Conservation (phyloP, 2,329 filamentous ascomycete genomes). For the Moelleriella libera region DNA sequence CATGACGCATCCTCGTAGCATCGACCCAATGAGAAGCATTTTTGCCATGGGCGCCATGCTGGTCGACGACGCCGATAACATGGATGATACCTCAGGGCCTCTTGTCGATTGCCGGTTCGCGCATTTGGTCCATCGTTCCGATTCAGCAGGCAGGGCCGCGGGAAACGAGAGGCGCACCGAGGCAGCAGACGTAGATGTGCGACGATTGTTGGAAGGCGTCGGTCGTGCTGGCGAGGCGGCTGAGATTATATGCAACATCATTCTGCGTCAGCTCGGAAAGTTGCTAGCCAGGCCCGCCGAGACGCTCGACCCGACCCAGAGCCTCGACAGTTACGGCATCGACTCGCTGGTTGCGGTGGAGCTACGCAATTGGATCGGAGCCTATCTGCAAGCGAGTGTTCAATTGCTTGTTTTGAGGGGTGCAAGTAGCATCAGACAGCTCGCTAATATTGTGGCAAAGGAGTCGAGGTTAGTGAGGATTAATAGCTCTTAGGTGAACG, state of each 20-base stretch:
- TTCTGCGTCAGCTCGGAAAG: slow-evolving; percentile 11
- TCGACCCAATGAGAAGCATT: not conserved
- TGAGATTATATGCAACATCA: slow-evolving; percentile 6
- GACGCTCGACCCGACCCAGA: slow-evolving; percentile 11
- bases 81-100: not conserved
- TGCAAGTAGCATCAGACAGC: slow-evolving; percentile 10
- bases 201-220: not conserved
- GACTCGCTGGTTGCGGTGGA: slow-evolving; percentile 18
- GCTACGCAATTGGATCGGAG: slow-evolving; percentile 14
- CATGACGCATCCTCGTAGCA: slow-evolving; percentile 3
- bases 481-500: not conserved
- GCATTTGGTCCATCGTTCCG: not conserved
- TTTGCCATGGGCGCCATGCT: not conserved
- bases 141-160: not conserved
- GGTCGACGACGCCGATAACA: not conserved
- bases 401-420: slow-evolving; percentile 9
- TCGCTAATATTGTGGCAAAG: slow-evolving; percentile 8
- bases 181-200: not conserved
- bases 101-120: not conserved
- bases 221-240: slow-evolving; percentile 1
- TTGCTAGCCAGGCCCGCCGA: slow-evolving; percentile 11
- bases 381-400: slow-evolving; percentile 10
- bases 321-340: slow-evolving; percentile 11
- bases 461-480: slow-evolving; percentile 9
- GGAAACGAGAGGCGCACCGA: not conserved